Percentiles rank a stretch among this genome's conserved stretches.
Conservation (phyloP, 1,284 basidiomycete species). For the Cutaneotrichosporon sp. region DNA sequence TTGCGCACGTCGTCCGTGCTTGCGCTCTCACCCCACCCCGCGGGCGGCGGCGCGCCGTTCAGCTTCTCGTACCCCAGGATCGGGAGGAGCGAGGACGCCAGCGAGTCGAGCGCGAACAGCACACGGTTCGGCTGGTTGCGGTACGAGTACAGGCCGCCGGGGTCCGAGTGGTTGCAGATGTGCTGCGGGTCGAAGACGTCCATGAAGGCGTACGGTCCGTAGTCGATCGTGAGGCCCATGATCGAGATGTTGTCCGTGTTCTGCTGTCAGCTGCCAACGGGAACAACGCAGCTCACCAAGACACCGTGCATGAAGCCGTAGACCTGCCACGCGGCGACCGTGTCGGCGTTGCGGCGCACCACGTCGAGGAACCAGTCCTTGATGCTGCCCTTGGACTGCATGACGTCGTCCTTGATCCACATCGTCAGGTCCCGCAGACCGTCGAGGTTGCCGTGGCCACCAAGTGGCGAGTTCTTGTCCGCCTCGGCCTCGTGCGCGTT, state of each 20-base stretch:
- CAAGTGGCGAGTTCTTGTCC: conserved; percentile 26
- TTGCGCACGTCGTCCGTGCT: conserved; percentile 63
- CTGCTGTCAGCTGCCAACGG: conserved; percentile 15
- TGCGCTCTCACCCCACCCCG: conserved; percentile 67
- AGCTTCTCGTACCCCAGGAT: conserved; percentile 72
- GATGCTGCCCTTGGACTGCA: conserved; percentile 63
- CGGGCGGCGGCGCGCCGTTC: conserved; percentile 59
- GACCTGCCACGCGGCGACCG: conserved; percentile 90
- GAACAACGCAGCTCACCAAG: conserved; percentile 61
- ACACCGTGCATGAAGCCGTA: conserved; percentile 85
- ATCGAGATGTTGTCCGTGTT: conserved; percentile 94
- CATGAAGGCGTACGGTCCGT: conserved; percentile 95
- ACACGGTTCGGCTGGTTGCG: conserved; percentile 56
- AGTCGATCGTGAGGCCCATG: conserved; percentile 90
- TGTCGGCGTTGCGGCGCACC: conserved; percentile 77
- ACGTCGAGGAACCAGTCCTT: conserved; percentile 72
- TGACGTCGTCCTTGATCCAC: conserved; percentile 63
- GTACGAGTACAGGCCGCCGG: conserved; percentile 83
- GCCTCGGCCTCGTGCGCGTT: conserved; percentile 53
- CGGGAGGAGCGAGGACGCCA: conserved; percentile 73
- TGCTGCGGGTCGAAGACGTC: conserved; percentile 80
- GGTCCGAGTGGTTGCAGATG: conserved; percentile 93
- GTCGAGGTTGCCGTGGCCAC: conserved; percentile 68
- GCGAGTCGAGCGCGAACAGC: conserved; percentile 72
- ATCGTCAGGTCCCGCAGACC: conserved; percentile 70